A percentile compares a stretch with the other conserved stretches of the same genome.
phyloP scores from a whole-genome alignment of 305 asterid genomes.

The Ruellia speciosa region DNA sequence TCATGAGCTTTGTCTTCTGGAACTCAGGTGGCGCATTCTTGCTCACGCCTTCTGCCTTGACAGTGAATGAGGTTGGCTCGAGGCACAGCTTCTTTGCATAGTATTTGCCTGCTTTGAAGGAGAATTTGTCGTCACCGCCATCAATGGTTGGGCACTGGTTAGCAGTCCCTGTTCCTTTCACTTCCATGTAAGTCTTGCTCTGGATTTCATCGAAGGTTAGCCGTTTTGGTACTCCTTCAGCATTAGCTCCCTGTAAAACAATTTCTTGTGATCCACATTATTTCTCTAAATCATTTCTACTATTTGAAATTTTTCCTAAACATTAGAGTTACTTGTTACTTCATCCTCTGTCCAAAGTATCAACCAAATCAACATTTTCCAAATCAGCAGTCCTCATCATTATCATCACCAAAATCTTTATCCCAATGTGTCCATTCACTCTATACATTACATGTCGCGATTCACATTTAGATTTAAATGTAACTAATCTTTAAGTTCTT shows the following conservation, averaged over 20 bases:
- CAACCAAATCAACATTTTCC: no score
- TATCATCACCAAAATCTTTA: no score
- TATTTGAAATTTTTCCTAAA: no score
- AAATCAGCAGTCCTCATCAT: no score
- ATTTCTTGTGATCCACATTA: background rate
- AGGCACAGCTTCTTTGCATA: conserved; percentile 75
- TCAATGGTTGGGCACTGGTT: conserved; percentile 97
- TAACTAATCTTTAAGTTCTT: no score
- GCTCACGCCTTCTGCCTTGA: conserved; percentile 74
- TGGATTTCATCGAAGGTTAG: conserved; percentile 83
- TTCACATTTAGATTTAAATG: no score
- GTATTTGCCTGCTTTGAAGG: conserved; percentile 81
- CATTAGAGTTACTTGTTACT: no score
- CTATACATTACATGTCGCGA: no score
- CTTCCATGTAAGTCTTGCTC: conserved; percentile 88
- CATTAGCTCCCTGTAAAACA: conserved; percentile 63
- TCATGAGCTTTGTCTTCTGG: conserved; percentile 98
- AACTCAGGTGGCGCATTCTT: conserved; percentile 79
- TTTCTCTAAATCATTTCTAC: no score
- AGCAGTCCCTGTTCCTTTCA: conserved; percentile 92
- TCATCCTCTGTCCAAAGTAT: no score
- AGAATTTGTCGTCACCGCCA: conserved; percentile 62
- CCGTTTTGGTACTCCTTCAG: conserved; percentile 71
- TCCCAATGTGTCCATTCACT: no score
- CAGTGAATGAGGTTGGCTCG: conserved; percentile 97